A percentile compares a stretch with the other conserved stretches of the same genome.
These are phyloP conservation scores for Pseudotsuga menziesii DNA, from an alignment of 75 land plant genomes.

Conservation along the genomic window DNA sequence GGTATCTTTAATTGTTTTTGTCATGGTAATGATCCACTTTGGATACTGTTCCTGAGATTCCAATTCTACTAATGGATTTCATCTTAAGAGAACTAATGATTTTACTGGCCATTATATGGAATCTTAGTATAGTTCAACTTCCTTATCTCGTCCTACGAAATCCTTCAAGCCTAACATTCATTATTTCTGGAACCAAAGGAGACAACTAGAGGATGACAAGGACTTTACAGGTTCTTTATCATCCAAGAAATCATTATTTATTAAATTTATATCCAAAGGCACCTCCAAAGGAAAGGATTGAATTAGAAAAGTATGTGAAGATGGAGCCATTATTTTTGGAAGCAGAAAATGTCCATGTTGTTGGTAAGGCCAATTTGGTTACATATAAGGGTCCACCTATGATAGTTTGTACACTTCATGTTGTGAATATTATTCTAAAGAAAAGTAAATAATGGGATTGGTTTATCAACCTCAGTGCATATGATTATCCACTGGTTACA, in stretches of 20 bases:
- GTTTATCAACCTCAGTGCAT: constrained; percentile 48
- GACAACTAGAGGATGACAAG: constrained; percentile 46
- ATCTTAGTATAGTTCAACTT: neutral
- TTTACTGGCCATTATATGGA: neutral
- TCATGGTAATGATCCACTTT: constrained; percentile 17
- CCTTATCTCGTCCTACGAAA: constrained; percentile 22
- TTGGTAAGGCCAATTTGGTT: constrained; percentile 39
- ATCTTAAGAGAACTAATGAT: neutral
- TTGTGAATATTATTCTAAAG: constrained; percentile 30
- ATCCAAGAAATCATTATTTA: constrained; percentile 73
- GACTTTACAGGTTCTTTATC: constrained; percentile 64
- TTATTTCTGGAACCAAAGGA: constrained; percentile 74
- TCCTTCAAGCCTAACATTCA: constrained; percentile 65
- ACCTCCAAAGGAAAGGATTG: constrained; percentile 50
- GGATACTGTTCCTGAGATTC: neutral
- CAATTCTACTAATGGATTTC: neutral
- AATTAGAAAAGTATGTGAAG: constrained; percentile 50
- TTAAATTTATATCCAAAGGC: constrained; percentile 72
- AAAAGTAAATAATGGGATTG: constrained; percentile 38
- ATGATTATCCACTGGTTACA: constrained; percentile 40
- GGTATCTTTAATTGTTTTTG: constrained; percentile 39
- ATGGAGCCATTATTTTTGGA: constrained; percentile 28
- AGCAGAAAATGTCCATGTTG: constrained; percentile 65
- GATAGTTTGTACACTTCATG: constrained; percentile 38
- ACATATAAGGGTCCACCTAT: constrained; percentile 42